Evolutionary conservation across 176 grass and related monocot genomes (phyloP), one percentile per base, ranked within the genome.

Genomic region (Oryza meyeriana): DNA sequence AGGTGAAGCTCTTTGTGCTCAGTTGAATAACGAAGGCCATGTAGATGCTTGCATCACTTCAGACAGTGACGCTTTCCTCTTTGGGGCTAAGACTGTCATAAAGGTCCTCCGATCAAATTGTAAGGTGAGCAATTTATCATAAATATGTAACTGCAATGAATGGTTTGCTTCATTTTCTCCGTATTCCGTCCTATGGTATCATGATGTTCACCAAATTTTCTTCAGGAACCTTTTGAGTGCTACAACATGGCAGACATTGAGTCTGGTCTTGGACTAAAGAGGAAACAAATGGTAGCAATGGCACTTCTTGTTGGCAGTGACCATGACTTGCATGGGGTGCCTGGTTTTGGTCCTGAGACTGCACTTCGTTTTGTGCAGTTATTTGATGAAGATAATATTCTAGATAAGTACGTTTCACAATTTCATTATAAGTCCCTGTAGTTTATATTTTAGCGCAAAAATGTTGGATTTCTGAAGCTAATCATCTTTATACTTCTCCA

Each of bases 211-310:
- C 1, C 14, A 39, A 29, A 39, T 65, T 81, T 82, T 71, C 16
- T 84, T n/a, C 87, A 99, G 96, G 93, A 99, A 83, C 96, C 96
- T 72, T 95, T 99, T 68, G 96, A 99, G 83, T 95, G 93, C 91
- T 99, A 99, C 80, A 88, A 92, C 70, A 55, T 94, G 80, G 90
- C 83, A 64, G 96, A 99, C 62, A 91, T 99, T 29, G 96, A 99
- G 74, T 66, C 88, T 88, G 85, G 90, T 47, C 85, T 99, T 48
- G 93, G 91, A 61, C 70, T 99, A 65, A 95, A 89, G 83, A 95
- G 96, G 90, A 99, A 93, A 76, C 88, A 99, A 85, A 88, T 99
- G 93, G 90, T 99, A 40, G 87, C 93, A 57, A 95, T 95, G 86
- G 90, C 91, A 34, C 90, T 99, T 71, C 86, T 95, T 84, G 86